These are phyloP conservation scores for Aspergillus luchuensis DNA, from an alignment of 2,329 filamentous ascomycete species.

Conservation along the genomic window DNA sequence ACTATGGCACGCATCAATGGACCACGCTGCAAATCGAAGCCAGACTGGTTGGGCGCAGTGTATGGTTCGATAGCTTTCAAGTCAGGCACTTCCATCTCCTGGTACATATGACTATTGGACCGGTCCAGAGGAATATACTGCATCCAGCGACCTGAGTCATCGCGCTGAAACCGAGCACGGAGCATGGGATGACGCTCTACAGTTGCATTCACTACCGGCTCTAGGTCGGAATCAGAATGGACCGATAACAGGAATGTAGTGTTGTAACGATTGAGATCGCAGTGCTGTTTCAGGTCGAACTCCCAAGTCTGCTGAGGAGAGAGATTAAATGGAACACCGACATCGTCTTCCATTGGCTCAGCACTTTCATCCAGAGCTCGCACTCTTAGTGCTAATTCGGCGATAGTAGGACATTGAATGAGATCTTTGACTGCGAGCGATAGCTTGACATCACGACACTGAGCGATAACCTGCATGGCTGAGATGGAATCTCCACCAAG, in stretches of 20 bases:
- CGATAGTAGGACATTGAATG: slow-evolving; percentile 1
- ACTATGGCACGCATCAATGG: not conserved
- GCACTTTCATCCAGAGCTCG: not conserved
- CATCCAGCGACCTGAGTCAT: not conserved
- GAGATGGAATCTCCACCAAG: slow-evolving; percentile 30
- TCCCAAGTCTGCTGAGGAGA: not conserved
- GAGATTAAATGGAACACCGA: not conserved
- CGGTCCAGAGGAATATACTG: not conserved
- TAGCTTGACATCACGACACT: slow-evolving; percentile 9
- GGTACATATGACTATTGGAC: not conserved
- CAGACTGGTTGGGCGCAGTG: not conserved
- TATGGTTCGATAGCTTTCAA: not conserved
- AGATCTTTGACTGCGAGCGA: not conserved
- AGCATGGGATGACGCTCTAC: not conserved
- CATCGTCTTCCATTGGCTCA: not conserved
- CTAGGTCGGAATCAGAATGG: not conserved
- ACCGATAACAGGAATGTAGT: not conserved
- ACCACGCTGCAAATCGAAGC: slow-evolving; percentile 2
- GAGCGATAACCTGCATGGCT: slow-evolving; percentile 14
- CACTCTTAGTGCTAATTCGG: not conserved
- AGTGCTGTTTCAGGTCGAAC: not conserved
- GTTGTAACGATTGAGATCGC: slow-evolving; percentile 1
- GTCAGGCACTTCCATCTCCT: not conserved
- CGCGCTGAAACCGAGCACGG: not conserved
- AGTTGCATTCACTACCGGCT: not conserved